Percentiles rank a stretch among this genome's conserved stretches.
phyloP scores from a whole-genome alignment of 2,329 filamentous ascomycete genomes.

The Alternaria dauci region DNA sequence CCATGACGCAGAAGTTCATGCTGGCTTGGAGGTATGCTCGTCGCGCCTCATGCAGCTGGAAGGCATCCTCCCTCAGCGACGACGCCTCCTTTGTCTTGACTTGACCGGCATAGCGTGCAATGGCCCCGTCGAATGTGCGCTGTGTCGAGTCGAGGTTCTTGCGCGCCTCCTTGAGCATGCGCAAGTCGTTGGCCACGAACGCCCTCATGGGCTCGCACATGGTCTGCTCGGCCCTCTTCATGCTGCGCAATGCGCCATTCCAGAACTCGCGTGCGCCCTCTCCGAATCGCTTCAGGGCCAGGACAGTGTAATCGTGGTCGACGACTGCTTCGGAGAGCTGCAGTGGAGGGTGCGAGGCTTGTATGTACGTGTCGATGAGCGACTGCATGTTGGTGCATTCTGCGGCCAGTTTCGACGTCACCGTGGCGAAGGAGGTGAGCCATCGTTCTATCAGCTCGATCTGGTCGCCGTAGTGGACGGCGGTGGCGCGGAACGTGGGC shows the following conservation, averaged over 20 bases:
- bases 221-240: conserved; percentile 78
- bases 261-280: conserved; percentile 91
- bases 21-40: conserved; percentile 90
- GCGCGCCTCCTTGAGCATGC: conserved; percentile 84
- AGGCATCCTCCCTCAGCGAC: conserved; percentile 90
- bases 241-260: conserved; percentile 74
- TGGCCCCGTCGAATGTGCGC: conserved; percentile 80
- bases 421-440: conserved; percentile 77
- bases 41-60: conserved; percentile 90
- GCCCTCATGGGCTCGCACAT: conserved; percentile 82
- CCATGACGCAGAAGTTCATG: conserved; percentile 90
- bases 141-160: conserved; percentile 80
- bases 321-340: conserved; percentile 82
- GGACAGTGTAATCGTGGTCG: conserved; percentile 92
- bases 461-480: conserved; percentile 88
- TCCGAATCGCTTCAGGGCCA: conserved; percentile 83
- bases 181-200: conserved; percentile 82
- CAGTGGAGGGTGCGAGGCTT: conserved; percentile 75
- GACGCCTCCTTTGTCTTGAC: conserved; percentile 95
- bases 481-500: conserved; percentile 89
- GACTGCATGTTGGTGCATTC: conserved; percentile 80
- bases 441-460: conserved; percentile 90
- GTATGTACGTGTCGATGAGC: conserved; percentile 77
- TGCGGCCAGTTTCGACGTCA: conserved; percentile 67
- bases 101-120: conserved; percentile 83